phyloP scores from a whole-genome alignment of 495 filamentous ascomycete species.

The Talaromyces wortmannii region DNA sequence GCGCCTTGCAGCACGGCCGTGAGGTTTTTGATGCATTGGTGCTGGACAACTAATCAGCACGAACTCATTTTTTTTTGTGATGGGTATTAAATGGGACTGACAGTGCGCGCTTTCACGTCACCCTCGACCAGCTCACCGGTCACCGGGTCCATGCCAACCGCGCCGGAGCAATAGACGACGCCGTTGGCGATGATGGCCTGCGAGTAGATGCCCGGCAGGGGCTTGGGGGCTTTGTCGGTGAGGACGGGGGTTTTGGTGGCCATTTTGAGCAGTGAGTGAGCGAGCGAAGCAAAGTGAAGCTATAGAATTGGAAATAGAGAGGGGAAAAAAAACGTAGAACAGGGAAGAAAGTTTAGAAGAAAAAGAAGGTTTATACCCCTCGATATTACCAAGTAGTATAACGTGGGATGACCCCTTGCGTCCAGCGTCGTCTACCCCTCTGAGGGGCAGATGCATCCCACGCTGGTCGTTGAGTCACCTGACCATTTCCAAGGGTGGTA shows the following conservation, averaged over 20 bases:
- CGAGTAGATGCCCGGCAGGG: constrained; percentile 44
- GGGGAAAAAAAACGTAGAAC: not conserved
- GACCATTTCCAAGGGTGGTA: too few species aligned
- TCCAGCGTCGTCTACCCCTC: too few species aligned
- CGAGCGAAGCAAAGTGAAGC: not conserved
- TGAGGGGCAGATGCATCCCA: too few species aligned
- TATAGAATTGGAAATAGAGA: not conserved
- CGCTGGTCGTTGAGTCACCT: too few species aligned
- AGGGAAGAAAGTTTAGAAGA: not conserved
- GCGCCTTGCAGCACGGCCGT: constrained; percentile 58
- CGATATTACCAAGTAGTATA: too few species aligned
- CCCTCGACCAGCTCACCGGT: constrained; percentile 40
- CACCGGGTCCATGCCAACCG: constrained; percentile 35
- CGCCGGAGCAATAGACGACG: constrained; percentile 52
- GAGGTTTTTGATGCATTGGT: constrained; percentile 55
- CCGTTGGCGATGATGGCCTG: constrained; percentile 52
- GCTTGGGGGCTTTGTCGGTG: constrained; percentile 45
- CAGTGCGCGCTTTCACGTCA: constrained; percentile 42
- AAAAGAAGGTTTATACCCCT: too few species aligned
- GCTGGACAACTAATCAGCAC: constrained; percentile 4
- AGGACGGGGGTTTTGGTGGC: constrained; percentile 28
- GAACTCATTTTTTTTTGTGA: not conserved
- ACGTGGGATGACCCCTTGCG: too few species aligned
- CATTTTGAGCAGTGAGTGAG: constrained; percentile 9
- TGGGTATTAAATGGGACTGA: constrained; percentile 12